Evolutionary conservation across 2,329 filamentous ascomycete species (phyloP), one percentile per base, ranked within the genome.

Genomic region (Cladosporium sp.): DNA sequence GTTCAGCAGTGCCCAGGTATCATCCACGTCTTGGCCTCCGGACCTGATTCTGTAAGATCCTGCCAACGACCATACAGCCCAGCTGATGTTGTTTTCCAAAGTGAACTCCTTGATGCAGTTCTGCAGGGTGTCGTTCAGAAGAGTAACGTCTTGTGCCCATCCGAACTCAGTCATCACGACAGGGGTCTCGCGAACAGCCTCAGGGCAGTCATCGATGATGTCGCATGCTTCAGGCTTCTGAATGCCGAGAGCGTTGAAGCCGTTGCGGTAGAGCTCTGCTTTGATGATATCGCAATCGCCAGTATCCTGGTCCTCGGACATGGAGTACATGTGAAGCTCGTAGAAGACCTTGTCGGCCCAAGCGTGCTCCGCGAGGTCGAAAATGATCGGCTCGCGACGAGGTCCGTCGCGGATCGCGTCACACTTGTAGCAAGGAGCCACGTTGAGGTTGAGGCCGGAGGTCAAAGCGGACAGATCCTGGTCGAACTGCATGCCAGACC

Each of bases 51-150:
- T 76, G 69, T 83, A 85, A 58, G 79, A 82, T 0, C 82, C 83
- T 0, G 82, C 82, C 54, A 84, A 72, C 59, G 77, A 75, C 82
- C 83, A 84, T 75, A 83, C 80, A 68, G 81, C 80, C 83, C 82
- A 84, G 72, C 80, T 81, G 32, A 85, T 75, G 28, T 76, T 70
- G 67, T 85, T 75, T 70, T 78, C 76, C 64, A 78, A 72, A 18
- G 82, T 83, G 72, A 78, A 85, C 18, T 80, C 78, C 36, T 75
- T 74, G 63, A 84, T 71, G 69, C 82, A 85, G 59, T 78, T 79
- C 72, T 82, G 80, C 66, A 84, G 74, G n/a, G 78, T 80, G 68
- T 80, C 77, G 63, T 80, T 79, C 70, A 83, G 78, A 28, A 83
- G 68, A 1, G 76, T 76, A 26, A 66, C 73, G 62, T 79, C 77